Base-by-base conservation (phyloP, 441 rosid genomes). In the Kokia cookei region DNA sequence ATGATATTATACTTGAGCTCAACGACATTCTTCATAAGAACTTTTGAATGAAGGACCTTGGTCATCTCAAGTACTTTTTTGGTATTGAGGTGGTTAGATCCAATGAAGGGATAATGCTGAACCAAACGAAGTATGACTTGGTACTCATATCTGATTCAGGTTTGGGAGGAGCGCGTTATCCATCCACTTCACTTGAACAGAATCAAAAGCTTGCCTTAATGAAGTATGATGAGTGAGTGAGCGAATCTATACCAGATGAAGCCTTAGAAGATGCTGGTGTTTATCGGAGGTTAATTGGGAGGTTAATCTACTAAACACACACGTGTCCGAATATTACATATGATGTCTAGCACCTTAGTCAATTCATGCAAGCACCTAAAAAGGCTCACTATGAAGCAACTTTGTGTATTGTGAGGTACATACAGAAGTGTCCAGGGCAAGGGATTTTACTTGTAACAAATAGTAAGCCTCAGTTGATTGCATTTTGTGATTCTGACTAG, bases 371-470 rank as follows among this genome's bases (percentile, higher is more conserved):
- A 47, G 13, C 13, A 10, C 6, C n/a, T 11, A 47, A 13, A 10
- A 11, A 9, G 1, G 14, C 3, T 2, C 51, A 47, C 12, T 47
- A 9, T 47, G 5, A 47, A 11, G 51, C 1, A 9, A 0, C 6
- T 2, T 3, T 10, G 2, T 1, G 5, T 47, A 4, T 13, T 2
- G 51, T 47, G 4, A 11, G 51, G 4, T 47, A 47, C n/a, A 47
- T 47, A 47, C 0, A 0, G 1, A 47, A 47, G 4, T 11, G 1
- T 4, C n/a, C 3, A 11, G 1, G n/a, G 12, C 0, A 0, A 0
- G 4, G 1, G 0, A 47, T 2, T 47, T 47, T 47, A 47, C 1
- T 47, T 11, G 3, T 5, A 47, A 0, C 15, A 47, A 11, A 11
- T 1, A 47, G 5, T 2, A 47, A 47, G 13, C 50, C 50, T 0